Base-by-base conservation (phyloP, 1,139 yeast species). In the Geotrichum bryndzae region DNA sequence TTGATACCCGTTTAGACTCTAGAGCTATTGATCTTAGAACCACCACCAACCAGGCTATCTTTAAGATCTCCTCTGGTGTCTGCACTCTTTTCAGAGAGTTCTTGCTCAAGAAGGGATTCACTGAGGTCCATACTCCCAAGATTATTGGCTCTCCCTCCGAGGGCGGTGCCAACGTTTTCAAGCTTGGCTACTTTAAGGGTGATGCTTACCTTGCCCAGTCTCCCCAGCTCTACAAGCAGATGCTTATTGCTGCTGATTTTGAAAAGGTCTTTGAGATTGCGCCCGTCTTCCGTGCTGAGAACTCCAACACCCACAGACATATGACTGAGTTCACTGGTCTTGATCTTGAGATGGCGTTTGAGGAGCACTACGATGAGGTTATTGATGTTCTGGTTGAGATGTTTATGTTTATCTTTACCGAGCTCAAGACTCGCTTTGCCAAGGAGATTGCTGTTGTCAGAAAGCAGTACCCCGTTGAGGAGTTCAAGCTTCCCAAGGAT, bases 271-370 rank as follows among this genome's bases (percentile, higher is more conserved):
- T 86, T 73, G 99, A 94, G 80, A 83, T 94, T 71, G 98, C 95
- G 1, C 98, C 99, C 57, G 99, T 94, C 61, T 94, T 94, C 84
- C 86, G 99, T 78, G 99, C 99, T 63, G 99, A 94, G 78, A 94
- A 94, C 82, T 92, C 98, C 67, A 91, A 94, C 80, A 94, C 99
- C 35, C 98, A 94, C 77, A 92, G 99, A 79, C 99, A 94, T 78
- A 88, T 94, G 97, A 94, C 99, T 63, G 99, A 94, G 78, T 94
- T 94, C 77, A 89, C 88, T 64, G 99, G 99, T 63, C 86, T 95
- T 72, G 99, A 94, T 82, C 79, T 94, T 80, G 99, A 94, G 78
- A 90, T 95, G 96, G 89, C 97, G 7, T 90, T 94, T 74, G 98
- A 94, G 79, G 97, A 92, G 79, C 97, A 94, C 78, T 94, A 94